Evolutionary conservation across 352 stramenopile genomes (phyloP).

Genomic region (Pythium plurisporium): DNA sequence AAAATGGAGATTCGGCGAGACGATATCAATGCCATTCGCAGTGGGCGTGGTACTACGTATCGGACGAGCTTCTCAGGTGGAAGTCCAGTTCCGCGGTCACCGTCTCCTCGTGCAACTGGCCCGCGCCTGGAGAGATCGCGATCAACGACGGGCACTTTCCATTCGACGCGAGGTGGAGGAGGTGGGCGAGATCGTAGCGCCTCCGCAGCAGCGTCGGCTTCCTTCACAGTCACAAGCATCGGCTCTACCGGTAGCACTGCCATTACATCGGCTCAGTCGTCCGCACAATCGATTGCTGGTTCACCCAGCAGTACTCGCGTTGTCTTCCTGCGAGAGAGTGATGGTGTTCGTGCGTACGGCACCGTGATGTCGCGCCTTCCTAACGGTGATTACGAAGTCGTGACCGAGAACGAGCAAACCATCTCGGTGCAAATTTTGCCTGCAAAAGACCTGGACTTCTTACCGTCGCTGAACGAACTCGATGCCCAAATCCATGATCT

Average conservation of each 20-base stretch:
- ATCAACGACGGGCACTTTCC: constrained; percentile 13
- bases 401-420: constrained; percentile 58
- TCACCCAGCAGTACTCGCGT: constrained; percentile 34
- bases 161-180: background rate
- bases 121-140: constrained; percentile 7
- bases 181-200: constrained; percentile 15
- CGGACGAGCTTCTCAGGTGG: constrained; percentile 1
- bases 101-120: background rate
- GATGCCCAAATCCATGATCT: constrained; percentile 51
- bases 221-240: constrained; percentile 20
- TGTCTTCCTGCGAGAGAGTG: constrained; percentile 35
- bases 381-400: constrained; percentile 43
- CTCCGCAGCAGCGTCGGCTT: constrained; percentile 11
- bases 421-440: constrained; percentile 53
- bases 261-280: background rate
- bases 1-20: constrained; percentile 23
- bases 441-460: constrained; percentile 39
- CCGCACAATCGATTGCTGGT: background rate
- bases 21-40: constrained; percentile 10
- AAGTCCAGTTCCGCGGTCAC: background rate
- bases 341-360: constrained; percentile 46
- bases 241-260: constrained; percentile 8
- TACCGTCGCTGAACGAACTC: constrained; percentile 55
- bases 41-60: background rate
- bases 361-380: constrained; percentile 46